Conservation (phyloP, 192 early-diverging fungal species). For the Coemansia sp. region DNA sequence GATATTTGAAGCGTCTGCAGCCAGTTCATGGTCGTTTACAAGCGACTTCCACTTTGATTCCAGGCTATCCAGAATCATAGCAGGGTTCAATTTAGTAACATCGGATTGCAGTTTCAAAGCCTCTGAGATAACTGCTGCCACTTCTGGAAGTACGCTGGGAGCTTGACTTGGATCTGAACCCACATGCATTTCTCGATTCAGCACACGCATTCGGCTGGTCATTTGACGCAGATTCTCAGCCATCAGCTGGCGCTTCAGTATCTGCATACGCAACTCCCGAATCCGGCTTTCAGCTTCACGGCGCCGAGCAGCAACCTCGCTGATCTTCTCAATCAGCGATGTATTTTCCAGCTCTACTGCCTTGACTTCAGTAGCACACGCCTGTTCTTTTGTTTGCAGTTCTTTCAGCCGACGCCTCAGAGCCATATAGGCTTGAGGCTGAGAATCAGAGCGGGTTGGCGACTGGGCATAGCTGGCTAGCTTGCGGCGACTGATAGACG, state of each 20-base stretch:
- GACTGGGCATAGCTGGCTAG: conserved; percentile 26
- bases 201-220: conserved; percentile 21
- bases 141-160: conserved; percentile 5
- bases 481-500: conserved; percentile 12
- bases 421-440: conserved; percentile 11
- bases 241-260: conserved; percentile 37
- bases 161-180: conserved; percentile 4
- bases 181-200: conserved; percentile 30
- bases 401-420: conserved; percentile 12
- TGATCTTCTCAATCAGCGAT: conserved; percentile 22
- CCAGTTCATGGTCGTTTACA: not conserved
- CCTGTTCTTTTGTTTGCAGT: conserved; percentile 11
- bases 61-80: conserved; percentile 3
- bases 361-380: conserved; percentile 9
- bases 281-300: conserved; percentile 22
- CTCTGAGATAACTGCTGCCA: not conserved
- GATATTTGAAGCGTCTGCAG: not conserved
- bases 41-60: not conserved
- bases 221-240: conserved; percentile 29
- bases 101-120: not conserved
- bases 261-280: conserved; percentile 31
- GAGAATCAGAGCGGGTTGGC: not conserved
- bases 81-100: not conserved
- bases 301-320: conserved; percentile 18
- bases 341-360: conserved; percentile 23